Percentiles rank a stretch among this genome's conserved stretches.
Conservation (phyloP, 176 grass and related monocot genomes). For the Avena atlantica region DNA sequence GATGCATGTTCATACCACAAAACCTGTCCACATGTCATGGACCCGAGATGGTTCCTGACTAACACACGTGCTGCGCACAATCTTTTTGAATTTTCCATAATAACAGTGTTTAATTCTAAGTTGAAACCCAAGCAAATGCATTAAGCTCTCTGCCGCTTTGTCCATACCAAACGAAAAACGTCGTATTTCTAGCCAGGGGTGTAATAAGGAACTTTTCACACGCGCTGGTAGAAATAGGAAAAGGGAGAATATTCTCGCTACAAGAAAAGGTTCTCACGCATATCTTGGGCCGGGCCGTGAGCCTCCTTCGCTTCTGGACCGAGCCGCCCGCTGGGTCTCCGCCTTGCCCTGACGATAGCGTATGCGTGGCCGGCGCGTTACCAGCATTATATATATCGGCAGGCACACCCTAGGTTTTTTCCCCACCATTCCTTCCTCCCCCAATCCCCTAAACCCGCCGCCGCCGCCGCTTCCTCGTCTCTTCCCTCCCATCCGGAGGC, state of each 20-base stretch:
- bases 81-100: too few species aligned
- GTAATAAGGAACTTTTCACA: not conserved
- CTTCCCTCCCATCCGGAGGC: not conserved
- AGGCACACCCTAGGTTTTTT: not conserved
- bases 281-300: not conserved
- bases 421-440: not conserved
- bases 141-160: too few species aligned
- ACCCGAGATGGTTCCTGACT: too few species aligned
- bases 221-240: not conserved
- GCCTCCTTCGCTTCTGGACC: not conserved
- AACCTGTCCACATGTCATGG: too few species aligned
- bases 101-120: too few species aligned
- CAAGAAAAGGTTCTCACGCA: not conserved
- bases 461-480: constrained; percentile 6
- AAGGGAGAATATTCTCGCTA: not conserved
- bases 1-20: too few species aligned
- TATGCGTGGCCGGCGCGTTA: not conserved
- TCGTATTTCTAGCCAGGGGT: too few species aligned
- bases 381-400: not conserved
- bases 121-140: too few species aligned
- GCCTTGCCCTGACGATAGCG: not conserved
- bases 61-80: too few species aligned
- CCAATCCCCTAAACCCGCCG: constrained; percentile 14
- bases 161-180: too few species aligned
- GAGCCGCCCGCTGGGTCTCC: not conserved